Base-by-base conservation (phyloP, 73 alveolate genomes). In the Effrenium voratum region DNA sequence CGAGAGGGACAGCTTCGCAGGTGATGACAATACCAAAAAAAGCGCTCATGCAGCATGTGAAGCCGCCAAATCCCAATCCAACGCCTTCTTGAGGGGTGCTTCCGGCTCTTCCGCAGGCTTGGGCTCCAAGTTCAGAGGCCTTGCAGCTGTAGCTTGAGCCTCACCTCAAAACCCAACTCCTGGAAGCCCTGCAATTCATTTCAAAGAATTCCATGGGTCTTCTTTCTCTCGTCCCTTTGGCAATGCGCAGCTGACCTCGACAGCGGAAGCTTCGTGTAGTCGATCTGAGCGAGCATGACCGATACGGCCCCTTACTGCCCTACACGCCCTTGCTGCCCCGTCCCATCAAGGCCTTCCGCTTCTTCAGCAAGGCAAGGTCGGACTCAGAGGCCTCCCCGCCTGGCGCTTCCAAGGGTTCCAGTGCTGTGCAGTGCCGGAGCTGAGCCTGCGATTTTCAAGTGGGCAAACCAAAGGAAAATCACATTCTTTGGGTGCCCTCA, bases 41-140 rank as follows among this genome's bases (percentile, higher is more conserved):
- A 15, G 40, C 40, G 28, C 28, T 57, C 28, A 22, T 57, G 16
- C 16, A 57, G 72, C 72, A 57, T 57, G n/a, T 57, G 16, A 22
- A 1, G 28, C 72, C 72, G 72, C 72, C 28, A 57, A 57, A 22
- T 22, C 72, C 28, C 72, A 22, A 30, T 57, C 28, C 16, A 30
- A 57, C 63, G 75, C 94, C 77, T 88, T 88, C 47, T 63, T 88
- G 43, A 88, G n/a, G 26, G 95, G 95, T 5, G 95, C 95, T 47
- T 88, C 95, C 41, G 43, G 85, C 44, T 41, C 85, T 30, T 88
- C 95, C 40, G 85, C 32, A 40, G 38, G 84, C 26, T 34, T 72
- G 36, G 85, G 95, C 94, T 86, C 94, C 60, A 86, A 60, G 49
- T 70, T 86, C 66, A 60, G 94, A 19, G 59, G 63, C 94, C 94